Base-by-base conservation (phyloP, 306 rosid genomes). In the Corylus heterophylla region DNA sequence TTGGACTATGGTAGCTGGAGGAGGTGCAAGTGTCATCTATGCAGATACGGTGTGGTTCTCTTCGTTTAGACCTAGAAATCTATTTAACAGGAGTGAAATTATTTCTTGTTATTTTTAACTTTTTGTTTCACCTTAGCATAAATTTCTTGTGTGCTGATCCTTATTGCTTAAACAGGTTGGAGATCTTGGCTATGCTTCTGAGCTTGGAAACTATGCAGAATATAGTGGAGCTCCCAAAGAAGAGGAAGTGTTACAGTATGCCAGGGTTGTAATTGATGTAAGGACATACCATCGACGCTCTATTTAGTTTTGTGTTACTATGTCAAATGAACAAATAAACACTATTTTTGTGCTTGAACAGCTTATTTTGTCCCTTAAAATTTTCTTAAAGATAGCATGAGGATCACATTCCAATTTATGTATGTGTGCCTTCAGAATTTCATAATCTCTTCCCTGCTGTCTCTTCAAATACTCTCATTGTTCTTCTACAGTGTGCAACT, bases 1-100 rank as follows among this genome's bases (percentile, higher is more conserved):
- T 81, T 94, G 98, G 98, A 94, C 98, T 76, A 94, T 94, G 98
- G 98, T 94, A 39, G 98, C 98, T 42, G 98, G 98, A 51, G 98
- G 98, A 87, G 98, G 98, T 80, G 97, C 98, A 20, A 94, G 98
- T 83, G 98, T 94, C 85, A 94, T 94, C 83, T 94, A 94, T 9
- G 97, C 98, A 48, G 97, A 94, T 84, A 94, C 98, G 76, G 98
- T 94, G 75, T 2, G 82, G 49, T 79, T 49, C 80, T 74, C 50
- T 69, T 51, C 52, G 35, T 81, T 74, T 64, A n/a, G 48, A 69
- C 67, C 82, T 63, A 25, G 44, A 62, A 82, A 71, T 66, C 62
- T 35, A 12, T 62, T 63, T 12, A 13, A 5, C 42, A 63, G 44
- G 16, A 31, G 44, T 31, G 69, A 18, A 31, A 49, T 49, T 49